A percentile compares a stretch with the other conserved stretches of the same genome.
phyloP scores from a whole-genome alignment of 805 yeast species.

The Barnettozyma botsteinii region DNA sequence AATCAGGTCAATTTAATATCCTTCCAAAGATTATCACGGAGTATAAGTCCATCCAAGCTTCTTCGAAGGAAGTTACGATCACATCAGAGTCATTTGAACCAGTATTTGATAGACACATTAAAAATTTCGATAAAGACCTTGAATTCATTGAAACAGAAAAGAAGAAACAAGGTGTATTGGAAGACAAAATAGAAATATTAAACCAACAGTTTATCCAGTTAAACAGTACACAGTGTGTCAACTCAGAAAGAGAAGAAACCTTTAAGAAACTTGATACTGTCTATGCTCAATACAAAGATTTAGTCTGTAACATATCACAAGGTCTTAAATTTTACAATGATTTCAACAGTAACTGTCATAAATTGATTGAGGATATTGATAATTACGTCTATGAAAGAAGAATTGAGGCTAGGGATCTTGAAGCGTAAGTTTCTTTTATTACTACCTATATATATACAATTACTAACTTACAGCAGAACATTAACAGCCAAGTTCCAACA shows the following conservation, averaged over 20 bases:
- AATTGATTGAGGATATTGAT: constrained; percentile 43
- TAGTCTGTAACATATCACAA: constrained; percentile 54
- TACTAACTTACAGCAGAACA: constrained; percentile 11
- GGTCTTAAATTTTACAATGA: constrained; percentile 70
- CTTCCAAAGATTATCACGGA: constrained; percentile 48
- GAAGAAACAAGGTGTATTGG: constrained; percentile 33
- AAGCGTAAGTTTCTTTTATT: constrained; percentile 24
- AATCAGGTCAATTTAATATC: constrained; percentile 41
- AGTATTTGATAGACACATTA: constrained; percentile 37
- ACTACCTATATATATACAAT: not conserved
- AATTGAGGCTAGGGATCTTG: constrained; percentile 47
- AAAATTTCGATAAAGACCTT: constrained; percentile 45
- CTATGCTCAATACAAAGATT: constrained; percentile 35
- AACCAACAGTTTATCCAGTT: constrained; percentile 26
- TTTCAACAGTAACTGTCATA: constrained; percentile 41
- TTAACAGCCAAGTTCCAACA: constrained; percentile 26
- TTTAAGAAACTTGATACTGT: constrained; percentile 40
- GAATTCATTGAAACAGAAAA: constrained; percentile 39
- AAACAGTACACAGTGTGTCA: constrained; percentile 12
- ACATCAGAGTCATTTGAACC: constrained; percentile 33
- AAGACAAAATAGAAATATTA: constrained; percentile 32
- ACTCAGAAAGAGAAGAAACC: constrained; percentile 36
- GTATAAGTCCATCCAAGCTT: constrained; percentile 30
- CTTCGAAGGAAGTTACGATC: constrained; percentile 15
- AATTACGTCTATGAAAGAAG: constrained; percentile 46